Evolutionary conservation across 257 asterid genomes (phyloP).

Genomic region (Fraxinus quadrangulata): DNA sequence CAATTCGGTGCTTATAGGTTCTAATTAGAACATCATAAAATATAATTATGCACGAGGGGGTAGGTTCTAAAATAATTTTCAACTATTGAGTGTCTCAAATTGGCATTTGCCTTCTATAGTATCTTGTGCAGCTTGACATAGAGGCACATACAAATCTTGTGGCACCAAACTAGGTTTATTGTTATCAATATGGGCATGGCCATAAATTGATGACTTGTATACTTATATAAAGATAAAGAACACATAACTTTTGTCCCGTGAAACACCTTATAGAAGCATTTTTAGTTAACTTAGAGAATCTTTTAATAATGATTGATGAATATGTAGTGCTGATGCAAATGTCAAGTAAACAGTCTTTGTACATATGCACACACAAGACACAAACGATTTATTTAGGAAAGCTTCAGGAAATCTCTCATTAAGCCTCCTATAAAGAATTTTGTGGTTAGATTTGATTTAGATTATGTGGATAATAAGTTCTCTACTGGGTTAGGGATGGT

Average conservation of each 20-base stretch:
- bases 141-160: neutral
- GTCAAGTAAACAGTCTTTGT: neutral
- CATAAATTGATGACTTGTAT: neutral
- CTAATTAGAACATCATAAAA: neutral
- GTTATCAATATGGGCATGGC: neutral
- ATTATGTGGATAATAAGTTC: neutral
- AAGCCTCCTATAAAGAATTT: neutral
- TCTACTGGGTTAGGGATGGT: neutral
- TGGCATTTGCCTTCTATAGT: neutral
- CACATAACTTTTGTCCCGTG: neutral
- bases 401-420: neutral
- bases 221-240: neutral
- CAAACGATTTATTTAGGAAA: neutral
- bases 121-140: neutral
- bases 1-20: neutral
- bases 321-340: neutral
- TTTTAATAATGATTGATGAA: neutral
- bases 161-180: neutral
- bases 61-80: neutral
- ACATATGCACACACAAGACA: neutral
- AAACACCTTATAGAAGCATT: neutral
- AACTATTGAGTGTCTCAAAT: neutral
- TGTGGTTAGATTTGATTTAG: neutral
- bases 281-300: neutral
- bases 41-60: neutral